phyloP scores from a whole-genome alignment of 495 filamentous ascomycete species.

The Penicillium coprophilum region DNA sequence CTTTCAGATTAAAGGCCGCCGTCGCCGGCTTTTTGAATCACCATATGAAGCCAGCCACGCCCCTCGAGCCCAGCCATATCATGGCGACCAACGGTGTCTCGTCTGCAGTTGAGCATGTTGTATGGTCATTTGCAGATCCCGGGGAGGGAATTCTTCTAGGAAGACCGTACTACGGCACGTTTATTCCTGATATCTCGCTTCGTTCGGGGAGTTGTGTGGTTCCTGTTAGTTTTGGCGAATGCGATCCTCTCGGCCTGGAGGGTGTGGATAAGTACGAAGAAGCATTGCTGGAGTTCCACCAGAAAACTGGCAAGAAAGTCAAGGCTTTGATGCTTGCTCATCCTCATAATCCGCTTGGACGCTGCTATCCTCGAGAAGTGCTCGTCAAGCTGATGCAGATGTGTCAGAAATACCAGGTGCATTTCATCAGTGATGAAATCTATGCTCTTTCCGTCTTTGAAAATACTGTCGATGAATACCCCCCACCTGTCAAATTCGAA shows the following conservation, averaged over 20 bases:
- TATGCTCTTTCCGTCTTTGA: slow-evolving; percentile 58
- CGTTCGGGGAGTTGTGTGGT: slow-evolving; percentile 36
- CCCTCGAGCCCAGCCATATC: slow-evolving; percentile 42
- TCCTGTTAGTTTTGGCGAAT: slow-evolving; percentile 43
- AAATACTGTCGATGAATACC: slow-evolving; percentile 28
- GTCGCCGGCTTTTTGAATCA: slow-evolving; percentile 48
- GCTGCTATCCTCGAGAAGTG: slow-evolving; percentile 53
- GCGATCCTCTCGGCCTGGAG: slow-evolving; percentile 45
- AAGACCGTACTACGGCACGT: slow-evolving; percentile 50
- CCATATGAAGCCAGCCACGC: slow-evolving; percentile 39
- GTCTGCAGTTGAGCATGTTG: slow-evolving; percentile 44
- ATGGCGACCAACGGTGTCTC: slow-evolving; percentile 51
- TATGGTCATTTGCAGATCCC: slow-evolving; percentile 43
- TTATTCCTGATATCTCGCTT: slow-evolving; percentile 36
- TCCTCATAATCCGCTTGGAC: slow-evolving; percentile 61
- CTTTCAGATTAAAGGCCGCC: slow-evolving; percentile 34
- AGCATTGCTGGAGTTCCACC: slow-evolving; percentile 31
- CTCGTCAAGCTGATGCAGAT: slow-evolving; percentile 49
- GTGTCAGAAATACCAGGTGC: slow-evolving; percentile 55
- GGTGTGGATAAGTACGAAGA: slow-evolving; percentile 45
- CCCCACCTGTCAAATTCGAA: slow-evolving; percentile 43
- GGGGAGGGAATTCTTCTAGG: slow-evolving; percentile 53
- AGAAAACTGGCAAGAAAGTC: slow-evolving; percentile 34
- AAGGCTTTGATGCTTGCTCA: slow-evolving; percentile 56
- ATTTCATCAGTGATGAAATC: slow-evolving; percentile 64